These are phyloP conservation scores for Fragosphaeria purpurea DNA, from an alignment of 2,329 filamentous ascomycete species.

Conservation along the genomic window DNA sequence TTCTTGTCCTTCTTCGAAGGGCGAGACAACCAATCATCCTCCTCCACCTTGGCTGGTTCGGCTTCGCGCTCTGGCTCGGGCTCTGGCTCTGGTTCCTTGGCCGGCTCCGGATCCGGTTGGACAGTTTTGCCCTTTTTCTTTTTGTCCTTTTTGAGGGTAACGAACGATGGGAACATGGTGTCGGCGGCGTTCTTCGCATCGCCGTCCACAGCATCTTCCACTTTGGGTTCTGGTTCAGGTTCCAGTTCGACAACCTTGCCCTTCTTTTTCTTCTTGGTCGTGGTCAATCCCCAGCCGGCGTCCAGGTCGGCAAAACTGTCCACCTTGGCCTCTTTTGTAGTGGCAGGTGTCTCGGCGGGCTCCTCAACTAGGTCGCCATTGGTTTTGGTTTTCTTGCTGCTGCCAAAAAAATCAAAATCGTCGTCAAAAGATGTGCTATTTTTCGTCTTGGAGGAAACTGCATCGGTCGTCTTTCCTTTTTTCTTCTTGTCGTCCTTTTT, in stretches of 20 bases:
- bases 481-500: slow-evolving; percentile 30
- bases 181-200: slow-evolving; percentile 8
- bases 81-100: slow-evolving; percentile 1
- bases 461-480: too few relatives aligned
- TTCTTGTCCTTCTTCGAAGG: slow-evolving; percentile 3
- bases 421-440: slow-evolving; percentile 4
- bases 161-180: slow-evolving; percentile 17
- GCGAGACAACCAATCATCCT: background rate
- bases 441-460: background rate
- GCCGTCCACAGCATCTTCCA: slow-evolving; percentile 3
- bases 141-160: slow-evolving; percentile 30
- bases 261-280: slow-evolving; percentile 15
- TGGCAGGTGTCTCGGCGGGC: slow-evolving; percentile 6
- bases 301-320: slow-evolving; percentile 20
- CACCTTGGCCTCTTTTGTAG: slow-evolving; percentile 10
- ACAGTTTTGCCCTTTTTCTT: slow-evolving; percentile 18
- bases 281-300: slow-evolving; percentile 19
- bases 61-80: slow-evolving; percentile 7
- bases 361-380: slow-evolving; percentile 9
- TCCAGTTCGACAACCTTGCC: background rate
- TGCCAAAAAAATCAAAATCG: slow-evolving; percentile 7
- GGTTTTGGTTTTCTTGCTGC: slow-evolving; percentile 1
- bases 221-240: slow-evolving; percentile 1
- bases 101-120: background rate
- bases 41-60: slow-evolving; percentile 7